These are phyloP conservation scores for Peronospora destructor DNA, from an alignment of 352 stramenopile species.

Conservation along the genomic window DNA sequence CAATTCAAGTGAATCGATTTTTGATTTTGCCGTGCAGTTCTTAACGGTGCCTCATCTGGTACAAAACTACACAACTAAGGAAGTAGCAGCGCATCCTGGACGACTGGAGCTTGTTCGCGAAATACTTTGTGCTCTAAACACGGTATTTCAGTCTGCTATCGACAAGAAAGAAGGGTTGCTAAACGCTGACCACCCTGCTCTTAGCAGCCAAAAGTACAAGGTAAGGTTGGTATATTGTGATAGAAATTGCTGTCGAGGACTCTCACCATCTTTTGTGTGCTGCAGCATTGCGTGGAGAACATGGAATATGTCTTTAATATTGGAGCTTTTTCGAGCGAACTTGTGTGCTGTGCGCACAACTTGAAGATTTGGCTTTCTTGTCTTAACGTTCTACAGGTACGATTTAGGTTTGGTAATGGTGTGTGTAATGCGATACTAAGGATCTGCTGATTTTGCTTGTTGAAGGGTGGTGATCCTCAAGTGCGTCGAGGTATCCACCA, in stretches of 20 bases:
- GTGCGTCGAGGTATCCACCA: conserved; percentile 57
- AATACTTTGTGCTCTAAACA: conserved; percentile 52
- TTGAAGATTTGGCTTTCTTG: conserved; percentile 67
- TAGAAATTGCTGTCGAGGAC: neutral
- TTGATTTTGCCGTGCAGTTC: conserved; percentile 85
- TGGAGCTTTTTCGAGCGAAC: conserved; percentile 60
- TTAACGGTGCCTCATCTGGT: conserved; percentile 77
- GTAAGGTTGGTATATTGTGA: conserved; percentile 20
- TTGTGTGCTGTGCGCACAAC: conserved; percentile 68
- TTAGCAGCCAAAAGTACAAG: conserved; percentile 87
- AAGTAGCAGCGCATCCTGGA: conserved; percentile 38
- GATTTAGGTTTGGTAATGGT: neutral
- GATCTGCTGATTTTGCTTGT: conserved; percentile 6
- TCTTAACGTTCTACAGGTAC: conserved; percentile 58
- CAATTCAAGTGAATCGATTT: conserved; percentile 81
- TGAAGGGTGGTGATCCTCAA: conserved; percentile 72
- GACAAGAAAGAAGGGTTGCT: conserved; percentile 33
- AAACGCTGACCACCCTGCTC: conserved; percentile 67
- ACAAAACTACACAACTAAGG: conserved; percentile 63
- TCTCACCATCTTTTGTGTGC: neutral
- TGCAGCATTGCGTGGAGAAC: conserved; percentile 79
- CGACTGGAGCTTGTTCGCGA: conserved; percentile 60
- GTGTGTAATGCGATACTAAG: conserved; percentile 6
- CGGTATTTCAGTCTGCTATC: conserved; percentile 53
- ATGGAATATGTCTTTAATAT: conserved; percentile 85